These are phyloP conservation scores for Scheffersomyces spartinae DNA, from an alignment of 805 yeast species.

Conservation along the genomic window DNA sequence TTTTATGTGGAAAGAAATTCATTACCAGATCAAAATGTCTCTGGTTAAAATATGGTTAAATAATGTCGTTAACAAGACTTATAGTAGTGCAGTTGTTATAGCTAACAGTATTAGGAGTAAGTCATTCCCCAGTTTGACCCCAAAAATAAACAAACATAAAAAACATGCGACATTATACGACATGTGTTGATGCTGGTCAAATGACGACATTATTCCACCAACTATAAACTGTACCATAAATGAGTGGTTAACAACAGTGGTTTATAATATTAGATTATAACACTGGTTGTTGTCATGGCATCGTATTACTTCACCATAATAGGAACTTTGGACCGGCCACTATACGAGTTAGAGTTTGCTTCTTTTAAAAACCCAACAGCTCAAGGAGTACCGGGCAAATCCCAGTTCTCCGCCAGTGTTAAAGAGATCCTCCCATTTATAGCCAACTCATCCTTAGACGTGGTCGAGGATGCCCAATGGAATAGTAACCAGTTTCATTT, in stretches of 20 bases:
- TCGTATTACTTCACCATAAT: constrained; percentile 85
- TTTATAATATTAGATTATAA: no score
- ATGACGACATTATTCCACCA: no score
- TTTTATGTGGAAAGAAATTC: background rate
- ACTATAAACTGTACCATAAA: no score
- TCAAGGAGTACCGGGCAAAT: constrained; percentile 54
- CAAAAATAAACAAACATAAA: constrained; percentile 2
- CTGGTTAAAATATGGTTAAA: no score
- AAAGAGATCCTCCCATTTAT: constrained; percentile 80
- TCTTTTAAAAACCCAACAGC: constrained; percentile 43
- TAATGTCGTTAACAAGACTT: no score
- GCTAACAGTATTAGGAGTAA: constrained; percentile 1
- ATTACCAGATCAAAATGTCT: no score
- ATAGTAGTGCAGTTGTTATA: background rate
- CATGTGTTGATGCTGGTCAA: background rate
- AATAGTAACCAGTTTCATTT: constrained; percentile 50
- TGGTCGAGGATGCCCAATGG: constrained; percentile 90
- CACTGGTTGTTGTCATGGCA: constrained; percentile 26
- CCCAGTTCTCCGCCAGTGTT: constrained; percentile 56
- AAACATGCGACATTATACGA: background rate
- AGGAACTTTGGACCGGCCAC: constrained; percentile 76
- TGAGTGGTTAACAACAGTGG: no score
- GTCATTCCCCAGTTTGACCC: no score
- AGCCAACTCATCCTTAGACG: constrained; percentile 77
- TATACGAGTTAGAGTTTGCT: constrained; percentile 82